These are phyloP conservation scores for Nemania diffusa DNA, from an alignment of 2,329 filamentous ascomycete species.

Conservation along the genomic window DNA sequence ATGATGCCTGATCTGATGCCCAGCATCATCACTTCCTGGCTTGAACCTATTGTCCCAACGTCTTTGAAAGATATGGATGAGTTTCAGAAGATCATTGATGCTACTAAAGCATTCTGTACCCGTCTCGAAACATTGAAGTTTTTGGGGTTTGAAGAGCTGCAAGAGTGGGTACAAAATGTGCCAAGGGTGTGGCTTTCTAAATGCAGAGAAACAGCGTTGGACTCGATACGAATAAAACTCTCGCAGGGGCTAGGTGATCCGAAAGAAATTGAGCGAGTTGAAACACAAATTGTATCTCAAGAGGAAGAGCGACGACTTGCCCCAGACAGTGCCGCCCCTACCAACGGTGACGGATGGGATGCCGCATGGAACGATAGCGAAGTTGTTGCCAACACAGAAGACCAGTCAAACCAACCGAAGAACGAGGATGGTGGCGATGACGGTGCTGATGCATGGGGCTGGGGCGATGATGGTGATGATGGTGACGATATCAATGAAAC, in stretches of 20 bases:
- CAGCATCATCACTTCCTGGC: conserved; percentile 77
- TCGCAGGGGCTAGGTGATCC: conserved; percentile 72
- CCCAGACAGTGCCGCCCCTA: conserved; percentile 59
- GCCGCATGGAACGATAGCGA: conserved; percentile 82
- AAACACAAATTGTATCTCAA: conserved; percentile 80
- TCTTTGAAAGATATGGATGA: conserved; percentile 74
- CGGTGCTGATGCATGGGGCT: conserved; percentile 74
- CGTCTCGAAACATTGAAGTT: conserved; percentile 72
- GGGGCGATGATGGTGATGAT: conserved; percentile 75
- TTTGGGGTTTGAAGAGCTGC: conserved; percentile 69
- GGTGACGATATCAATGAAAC: conserved; percentile 54
- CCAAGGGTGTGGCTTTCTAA: conserved; percentile 87
- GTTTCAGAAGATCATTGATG: conserved; percentile 77
- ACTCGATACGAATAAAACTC: conserved; percentile 76
- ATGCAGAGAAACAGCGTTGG: conserved; percentile 81
- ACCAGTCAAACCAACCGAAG: conserved; percentile 23
- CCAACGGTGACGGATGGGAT: conserved; percentile 74
- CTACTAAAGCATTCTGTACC: conserved; percentile 71
- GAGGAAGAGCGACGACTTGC: conserved; percentile 73
- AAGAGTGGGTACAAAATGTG: conserved; percentile 82
- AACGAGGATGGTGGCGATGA: conserved; percentile 38
- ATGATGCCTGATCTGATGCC: conserved; percentile 77
- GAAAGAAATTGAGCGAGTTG: conserved; percentile 81
- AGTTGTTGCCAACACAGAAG: conserved; percentile 49
- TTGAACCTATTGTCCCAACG: conserved; percentile 79